A percentile compares a stretch with the other conserved stretches of the same genome.
These are phyloP conservation scores for Striga hermonthica DNA, from an alignment of 305 asterid species.

Conservation along the genomic window DNA sequence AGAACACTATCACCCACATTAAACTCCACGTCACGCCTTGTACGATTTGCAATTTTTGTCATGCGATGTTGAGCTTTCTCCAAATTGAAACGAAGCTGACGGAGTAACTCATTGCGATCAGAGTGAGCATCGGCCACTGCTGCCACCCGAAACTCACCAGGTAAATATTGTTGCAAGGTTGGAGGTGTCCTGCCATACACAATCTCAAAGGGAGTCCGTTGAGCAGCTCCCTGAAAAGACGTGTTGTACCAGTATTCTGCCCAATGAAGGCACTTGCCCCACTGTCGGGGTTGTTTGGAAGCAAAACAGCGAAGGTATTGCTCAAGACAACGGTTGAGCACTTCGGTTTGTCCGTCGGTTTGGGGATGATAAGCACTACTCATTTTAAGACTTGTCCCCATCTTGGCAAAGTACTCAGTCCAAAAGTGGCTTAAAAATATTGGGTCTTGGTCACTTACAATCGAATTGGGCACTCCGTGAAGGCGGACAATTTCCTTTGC, in stretches of 20 bases:
- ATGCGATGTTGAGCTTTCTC: background rate
- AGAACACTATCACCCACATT: background rate
- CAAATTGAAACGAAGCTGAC: background rate
- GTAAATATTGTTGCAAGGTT: background rate
- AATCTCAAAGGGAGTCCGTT: too few species aligned
- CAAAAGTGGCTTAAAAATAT: background rate
- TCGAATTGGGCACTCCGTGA: background rate
- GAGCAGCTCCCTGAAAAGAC: background rate
- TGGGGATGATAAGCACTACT: too few species aligned
- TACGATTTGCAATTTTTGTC: background rate
- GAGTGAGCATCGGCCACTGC: background rate
- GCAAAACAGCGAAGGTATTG: background rate
- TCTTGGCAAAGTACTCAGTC: too few species aligned
- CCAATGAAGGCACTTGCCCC: background rate
- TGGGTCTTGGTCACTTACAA: background rate
- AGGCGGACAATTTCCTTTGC: background rate
- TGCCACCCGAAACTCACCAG: background rate
- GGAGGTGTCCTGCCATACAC: too few species aligned
- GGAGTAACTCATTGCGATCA: background rate
- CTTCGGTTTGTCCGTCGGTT: background rate
- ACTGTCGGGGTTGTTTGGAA: background rate
- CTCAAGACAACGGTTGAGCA: background rate
- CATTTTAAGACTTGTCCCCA: too few species aligned
- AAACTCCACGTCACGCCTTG: background rate
- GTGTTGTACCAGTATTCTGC: background rate